Evolutionary conservation across 2,329 filamentous ascomycete species (phyloP).

Genomic region (Apiospora saccharicola): DNA sequence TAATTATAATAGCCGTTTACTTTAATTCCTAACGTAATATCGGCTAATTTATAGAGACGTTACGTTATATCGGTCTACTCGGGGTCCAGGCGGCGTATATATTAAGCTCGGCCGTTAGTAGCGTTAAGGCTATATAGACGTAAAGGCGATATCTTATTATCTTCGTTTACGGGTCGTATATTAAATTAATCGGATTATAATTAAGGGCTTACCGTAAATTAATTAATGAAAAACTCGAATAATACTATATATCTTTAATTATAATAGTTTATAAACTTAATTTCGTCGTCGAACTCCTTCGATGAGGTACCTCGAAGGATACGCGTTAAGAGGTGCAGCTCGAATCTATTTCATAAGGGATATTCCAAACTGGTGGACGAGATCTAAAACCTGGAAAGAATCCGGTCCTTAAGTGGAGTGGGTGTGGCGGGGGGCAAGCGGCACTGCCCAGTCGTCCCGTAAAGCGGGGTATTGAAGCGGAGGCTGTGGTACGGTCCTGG

Average conservation of each 20-base stretch:
- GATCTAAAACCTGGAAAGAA: not conserved
- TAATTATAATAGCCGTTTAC: not conserved
- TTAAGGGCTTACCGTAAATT: not conserved
- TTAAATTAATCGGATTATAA: not conserved
- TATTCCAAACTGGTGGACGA: not conserved
- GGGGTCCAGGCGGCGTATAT: not conserved
- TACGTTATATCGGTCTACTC: not conserved
- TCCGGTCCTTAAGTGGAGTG: not conserved
- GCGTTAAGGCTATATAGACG: not conserved
- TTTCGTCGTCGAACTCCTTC: not conserved
- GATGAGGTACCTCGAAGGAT: not conserved
- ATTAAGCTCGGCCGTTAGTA: not conserved
- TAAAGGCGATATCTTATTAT: not conserved
- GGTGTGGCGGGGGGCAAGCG: constrained; percentile 1
- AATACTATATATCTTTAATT: not conserved
- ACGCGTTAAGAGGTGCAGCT: not conserved
- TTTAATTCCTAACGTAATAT: not conserved
- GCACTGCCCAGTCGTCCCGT: not conserved
- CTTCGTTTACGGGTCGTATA: not conserved
- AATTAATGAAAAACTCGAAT: not conserved
- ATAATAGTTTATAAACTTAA: not conserved
- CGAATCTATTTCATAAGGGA: not conserved
- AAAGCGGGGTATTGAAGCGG: too few relatives aligned
- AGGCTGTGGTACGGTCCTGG: too few relatives aligned
- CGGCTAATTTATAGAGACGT: not conserved